Evolutionary conservation across 306 rosid species (phyloP), one percentile per base, ranked within the genome.

Genomic region (Trifolium fragiferum): DNA sequence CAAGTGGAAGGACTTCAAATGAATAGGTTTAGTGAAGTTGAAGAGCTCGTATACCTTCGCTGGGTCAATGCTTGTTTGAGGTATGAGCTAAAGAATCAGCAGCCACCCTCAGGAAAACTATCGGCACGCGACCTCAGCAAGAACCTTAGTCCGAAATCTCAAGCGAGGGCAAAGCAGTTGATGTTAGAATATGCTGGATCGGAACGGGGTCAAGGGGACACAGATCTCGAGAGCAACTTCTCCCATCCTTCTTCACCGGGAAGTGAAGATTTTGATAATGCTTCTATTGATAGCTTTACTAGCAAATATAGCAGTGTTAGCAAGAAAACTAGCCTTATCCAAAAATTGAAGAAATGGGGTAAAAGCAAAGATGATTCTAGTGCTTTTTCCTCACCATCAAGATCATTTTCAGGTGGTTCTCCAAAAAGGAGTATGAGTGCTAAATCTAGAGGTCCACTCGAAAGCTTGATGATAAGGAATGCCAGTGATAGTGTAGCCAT

Each of bases 231-330:
- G 32, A 95, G 99, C 86, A 92, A 95, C 80, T 87, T 87, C 75
- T 95, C 98, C 61, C 98, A 95, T 49, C 97, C 97, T 11, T 94
- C 99, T 72, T 94, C 99, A 76, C 97, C 99, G 4, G 97, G 99
- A 76, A 95, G 99, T 80, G 99, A 95, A 78, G 99, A 95, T 78
- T 89, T 92, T 74, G 99, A 92, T 58, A 95, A 90, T 86, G 86
- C 85, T 68, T 95, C 98, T 20, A 82, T 92, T 14, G 97, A 95
- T 69, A 94, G 99, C 87, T 88, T 82, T 46, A 76, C 27, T 0
- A 88, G 95, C 79, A 89, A 88, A 78, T 77, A 85, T 53, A 88
- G 90, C 68, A 90, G 68, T 77, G 76, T 92, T 61, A 88, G 87
- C 84, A 90, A 90, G 90, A 90, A 87, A 84, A 77, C 95, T 70